Conservation (phyloP, 2,329 filamentous ascomycete species). For the Colletotrichum lindemuthianum region DNA sequence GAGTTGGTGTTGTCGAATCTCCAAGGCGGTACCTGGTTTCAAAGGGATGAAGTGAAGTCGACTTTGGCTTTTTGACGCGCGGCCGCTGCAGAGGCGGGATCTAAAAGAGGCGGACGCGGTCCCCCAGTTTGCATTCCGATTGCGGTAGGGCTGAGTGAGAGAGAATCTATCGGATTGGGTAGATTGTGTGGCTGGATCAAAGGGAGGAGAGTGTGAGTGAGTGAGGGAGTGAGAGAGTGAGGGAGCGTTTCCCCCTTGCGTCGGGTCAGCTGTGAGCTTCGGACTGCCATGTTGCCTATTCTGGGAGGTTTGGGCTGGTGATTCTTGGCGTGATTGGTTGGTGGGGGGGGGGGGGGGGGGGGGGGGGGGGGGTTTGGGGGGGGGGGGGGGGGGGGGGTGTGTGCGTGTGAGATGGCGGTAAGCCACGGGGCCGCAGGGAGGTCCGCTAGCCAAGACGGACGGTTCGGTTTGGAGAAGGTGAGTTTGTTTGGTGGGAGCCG, state of each 20-base stretch:
- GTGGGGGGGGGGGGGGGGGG: background rate
- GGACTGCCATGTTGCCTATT: conserved; percentile 6
- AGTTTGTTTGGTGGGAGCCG: too few species aligned
- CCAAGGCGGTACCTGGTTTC: background rate
- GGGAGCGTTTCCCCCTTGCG: background rate
- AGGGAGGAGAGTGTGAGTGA: background rate
- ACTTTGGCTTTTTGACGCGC: conserved; percentile 21
- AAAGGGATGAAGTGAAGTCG: conserved; percentile 12
- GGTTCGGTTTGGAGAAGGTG: too few species aligned
- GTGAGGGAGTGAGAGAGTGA: too few species aligned
- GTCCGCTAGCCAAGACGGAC: background rate
- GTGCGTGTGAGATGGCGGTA: too few species aligned
- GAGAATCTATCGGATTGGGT: too few species aligned
- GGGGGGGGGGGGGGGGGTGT: background rate
- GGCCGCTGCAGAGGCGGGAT: background rate
- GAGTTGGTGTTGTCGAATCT: background rate
- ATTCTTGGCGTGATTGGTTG: conserved; percentile 33
- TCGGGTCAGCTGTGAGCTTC: background rate
- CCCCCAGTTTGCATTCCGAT: background rate
- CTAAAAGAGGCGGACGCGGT: too few species aligned
- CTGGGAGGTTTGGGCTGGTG: conserved; percentile 1
- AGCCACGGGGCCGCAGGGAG: too few species aligned
- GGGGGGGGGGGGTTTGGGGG: conserved; percentile 1
- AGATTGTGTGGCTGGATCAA: background rate
- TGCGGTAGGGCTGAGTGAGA: conserved; percentile 6